Evolutionary conservation across 768 basidiomycete genomes (phyloP), one percentile per base, ranked within the genome.

Genomic region (Lactarius pseudohatsudake): DNA sequence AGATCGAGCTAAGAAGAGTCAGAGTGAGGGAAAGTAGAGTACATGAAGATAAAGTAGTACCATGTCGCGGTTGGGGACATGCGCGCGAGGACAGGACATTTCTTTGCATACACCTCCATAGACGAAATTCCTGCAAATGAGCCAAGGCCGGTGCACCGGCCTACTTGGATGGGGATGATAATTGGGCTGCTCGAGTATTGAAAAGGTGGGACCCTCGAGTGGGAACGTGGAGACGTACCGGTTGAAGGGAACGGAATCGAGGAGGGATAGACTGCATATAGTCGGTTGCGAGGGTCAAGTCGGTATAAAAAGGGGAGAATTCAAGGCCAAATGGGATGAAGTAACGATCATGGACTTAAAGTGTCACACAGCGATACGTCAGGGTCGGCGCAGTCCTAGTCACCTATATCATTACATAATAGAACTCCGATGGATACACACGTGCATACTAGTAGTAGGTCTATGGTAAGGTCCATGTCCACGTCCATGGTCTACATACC

Each of bases 241-340:
- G 47, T 50, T 45, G 43, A 45, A 20, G 18, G 15, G 15, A 8
- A 13, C 13, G 28, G n/a, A 22, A 18, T 30, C 56, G 34, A n/a
- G 34, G 56, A 57, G 56, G 34, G 10, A 57, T n/a, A 55, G 54
- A 55, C 22, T 54, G 56, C 30, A 57, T 36, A 57, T 57, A 30
- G 18, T 30, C 55, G 4, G 41, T 41, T 18, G 41, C 16, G 16
- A 41, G 16, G 41, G 45, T 53, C 50, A 53, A 15, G 50, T 38
- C 34, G 64, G 64, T 16, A 65, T 22, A 36, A 65, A 65, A 16
- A 65, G 58, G 32, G 64, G 64, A 4, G 64, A 60, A 28, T 65
- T 65, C n/a, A 65, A 43, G 40, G 64, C 57, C 45, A 58, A 38
- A 15, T 65, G 38, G 8, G 32, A 50, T 7, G 47, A 45, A 50